Base-by-base conservation (phyloP, 768 basidiomycete genomes). In the Gymnopilus junonius region DNA sequence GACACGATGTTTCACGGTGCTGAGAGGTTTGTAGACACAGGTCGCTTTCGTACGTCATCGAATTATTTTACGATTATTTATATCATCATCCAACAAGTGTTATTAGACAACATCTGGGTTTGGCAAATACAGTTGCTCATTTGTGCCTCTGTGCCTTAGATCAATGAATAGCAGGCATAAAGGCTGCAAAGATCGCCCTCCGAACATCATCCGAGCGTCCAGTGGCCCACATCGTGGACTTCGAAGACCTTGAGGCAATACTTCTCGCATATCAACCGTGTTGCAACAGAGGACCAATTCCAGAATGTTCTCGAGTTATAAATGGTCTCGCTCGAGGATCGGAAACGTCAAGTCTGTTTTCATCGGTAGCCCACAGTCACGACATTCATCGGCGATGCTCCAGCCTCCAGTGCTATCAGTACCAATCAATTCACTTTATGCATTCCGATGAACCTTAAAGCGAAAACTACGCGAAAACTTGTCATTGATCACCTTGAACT, bases 361-460 rank as follows among this genome's bases (percentile, higher is more conserved):
- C 20, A 39, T 39, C 20, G 21, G 54, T 39, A 39, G 54, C 11
- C 31, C 34, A 12, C 8, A 25, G 4, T 35, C 35, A 55, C 40
- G 27, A 55, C 35, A 37, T 55, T 7, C 37, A 37, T 55, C 35
- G 8, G 21, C 31, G 34, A 40, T 40, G 48, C 29, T 53, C 50
- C 29, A 37, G 48, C 37, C 37, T 35, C 48, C 31, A 23, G 43
- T 27, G 42, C 55, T 65, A 65, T 65, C 65, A 46, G 53, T 43
- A 48, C 46, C 51, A 54, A 62, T 65, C 56, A 60, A 45, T 43
- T 31, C 48, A 27, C 29, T 45, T 50, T 55, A 42, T 48, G 21
- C 55, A 42, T 55, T 61, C 59, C 59, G 65, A 37, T 27, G 15
- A 42, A 40, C 60, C 37, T 15, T 39, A 62, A 25, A 42, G 23